phyloP scores from a whole-genome alignment of 169 alveolate species.

The Eimeria maxima region DNA sequence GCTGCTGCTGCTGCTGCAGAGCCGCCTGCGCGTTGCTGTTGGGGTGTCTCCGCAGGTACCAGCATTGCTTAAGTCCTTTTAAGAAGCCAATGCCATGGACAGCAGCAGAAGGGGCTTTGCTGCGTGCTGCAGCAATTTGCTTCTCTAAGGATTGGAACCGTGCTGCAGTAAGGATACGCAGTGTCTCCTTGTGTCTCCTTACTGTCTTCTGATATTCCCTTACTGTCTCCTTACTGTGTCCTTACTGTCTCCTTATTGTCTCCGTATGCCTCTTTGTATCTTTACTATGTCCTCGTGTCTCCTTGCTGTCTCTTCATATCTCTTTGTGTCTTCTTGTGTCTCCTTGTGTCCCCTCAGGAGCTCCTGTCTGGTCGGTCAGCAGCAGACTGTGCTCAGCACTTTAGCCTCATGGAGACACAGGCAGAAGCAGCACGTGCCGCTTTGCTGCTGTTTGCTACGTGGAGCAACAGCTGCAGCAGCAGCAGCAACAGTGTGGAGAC shows the following conservation, averaged over 20 bases:
- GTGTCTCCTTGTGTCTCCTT: not conserved
- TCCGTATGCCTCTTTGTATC: not conserved
- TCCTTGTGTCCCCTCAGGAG: not conserved
- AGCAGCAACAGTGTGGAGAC: constrained; percentile 14
- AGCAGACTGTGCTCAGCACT: constrained; percentile 34
- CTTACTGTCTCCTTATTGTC: not conserved
- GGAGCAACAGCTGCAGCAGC: constrained; percentile 51
- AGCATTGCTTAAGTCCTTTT: constrained; percentile 33
- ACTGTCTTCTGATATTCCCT: not conserved
- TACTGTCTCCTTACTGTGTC: not conserved
- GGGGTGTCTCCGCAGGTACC: not conserved
- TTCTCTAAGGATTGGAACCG: constrained; percentile 33
- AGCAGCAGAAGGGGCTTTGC: constrained; percentile 57
- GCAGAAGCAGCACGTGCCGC: not conserved
- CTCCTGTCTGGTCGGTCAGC: not conserved
- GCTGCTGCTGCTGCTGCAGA: constrained; percentile 34
- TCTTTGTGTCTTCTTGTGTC: not conserved
- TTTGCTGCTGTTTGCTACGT: constrained; percentile 42
- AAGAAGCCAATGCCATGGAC: constrained; percentile 74
- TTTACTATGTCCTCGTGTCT: not conserved
- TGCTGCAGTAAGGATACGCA: constrained; percentile 16
- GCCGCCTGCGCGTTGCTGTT: not conserved
- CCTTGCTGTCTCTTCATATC: not conserved
- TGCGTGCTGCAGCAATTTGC: constrained; percentile 60
- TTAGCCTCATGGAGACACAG: not conserved